Percentiles rank a stretch among this genome's conserved stretches.
Conservation (phyloP, 2,329 filamentous ascomycete genomes). For the Tolypocladium inflatum region DNA sequence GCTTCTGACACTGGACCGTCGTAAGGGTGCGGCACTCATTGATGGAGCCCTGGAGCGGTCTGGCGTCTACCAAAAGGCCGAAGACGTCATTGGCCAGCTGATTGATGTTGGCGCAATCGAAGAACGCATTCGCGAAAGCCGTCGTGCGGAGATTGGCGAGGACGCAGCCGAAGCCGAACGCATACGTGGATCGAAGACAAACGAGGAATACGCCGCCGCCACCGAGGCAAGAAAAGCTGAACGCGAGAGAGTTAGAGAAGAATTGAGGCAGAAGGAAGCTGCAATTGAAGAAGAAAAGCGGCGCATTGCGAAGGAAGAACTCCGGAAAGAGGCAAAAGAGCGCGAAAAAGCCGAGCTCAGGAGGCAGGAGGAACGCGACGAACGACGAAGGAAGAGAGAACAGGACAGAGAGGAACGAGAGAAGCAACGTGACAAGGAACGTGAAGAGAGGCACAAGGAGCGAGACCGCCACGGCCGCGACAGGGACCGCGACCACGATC, state of each 20-base stretch:
- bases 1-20: slow-evolving; percentile 63
- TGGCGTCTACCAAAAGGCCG: slow-evolving; percentile 64
- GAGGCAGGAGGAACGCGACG: slow-evolving; percentile 40
- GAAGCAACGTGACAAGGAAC: slow-evolving; percentile 26
- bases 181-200: slow-evolving; percentile 57
- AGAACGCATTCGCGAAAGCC: slow-evolving; percentile 57
- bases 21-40: slow-evolving; percentile 65
- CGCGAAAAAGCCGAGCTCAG: slow-evolving; percentile 39
- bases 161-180: slow-evolving; percentile 59
- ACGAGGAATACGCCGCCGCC: slow-evolving; percentile 63
- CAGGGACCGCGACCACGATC: slow-evolving; percentile 16
- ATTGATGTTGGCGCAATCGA: slow-evolving; percentile 63
- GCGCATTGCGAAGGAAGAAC: slow-evolving; percentile 47
- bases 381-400: slow-evolving; percentile 39
- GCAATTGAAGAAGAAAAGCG: slow-evolving; percentile 54
- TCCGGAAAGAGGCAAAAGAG: slow-evolving; percentile 38
- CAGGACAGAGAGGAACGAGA: slow-evolving; percentile 36
- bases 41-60: slow-evolving; percentile 71
- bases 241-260: slow-evolving; percentile 51
- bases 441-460: slow-evolving; percentile 27
- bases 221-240: slow-evolving; percentile 50
- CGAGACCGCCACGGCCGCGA: slow-evolving; percentile 24
- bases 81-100: slow-evolving; percentile 55
- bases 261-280: slow-evolving; percentile 47
- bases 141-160: slow-evolving; percentile 58